These are phyloP conservation scores for Penicillium sp. DNA, from an alignment of 2,329 filamentous ascomycete genomes.

Conservation along the genomic window DNA sequence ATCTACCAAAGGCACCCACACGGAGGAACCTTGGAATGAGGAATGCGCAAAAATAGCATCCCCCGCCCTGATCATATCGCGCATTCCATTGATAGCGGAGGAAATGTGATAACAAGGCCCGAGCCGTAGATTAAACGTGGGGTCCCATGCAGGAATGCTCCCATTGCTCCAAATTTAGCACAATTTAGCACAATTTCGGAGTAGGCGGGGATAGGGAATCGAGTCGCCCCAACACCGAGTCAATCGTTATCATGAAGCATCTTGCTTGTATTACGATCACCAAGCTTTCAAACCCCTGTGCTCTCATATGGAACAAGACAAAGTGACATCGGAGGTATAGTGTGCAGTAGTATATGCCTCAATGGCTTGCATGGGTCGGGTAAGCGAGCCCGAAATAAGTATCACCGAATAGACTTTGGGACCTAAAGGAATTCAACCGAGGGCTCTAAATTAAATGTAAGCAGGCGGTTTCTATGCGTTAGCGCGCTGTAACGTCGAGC, in stretches of 20 bases:
- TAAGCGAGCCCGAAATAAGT: not conserved
- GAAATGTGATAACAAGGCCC: slow-evolving; percentile 16
- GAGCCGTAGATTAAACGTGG: slow-evolving; percentile 23
- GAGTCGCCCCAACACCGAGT: too few relatives aligned
- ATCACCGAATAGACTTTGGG: not conserved
- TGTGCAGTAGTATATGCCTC: slow-evolving; percentile 1
- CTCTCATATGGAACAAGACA: not conserved
- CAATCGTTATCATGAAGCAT: not conserved
- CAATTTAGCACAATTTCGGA: not conserved
- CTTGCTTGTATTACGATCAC: not conserved
- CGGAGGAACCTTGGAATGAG: not conserved
- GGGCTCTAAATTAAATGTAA: not conserved
- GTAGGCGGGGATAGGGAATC: not conserved
- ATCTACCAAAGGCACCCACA: not conserved
- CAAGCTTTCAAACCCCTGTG: not conserved
- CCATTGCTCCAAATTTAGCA: not conserved
- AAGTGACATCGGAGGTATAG: not conserved
- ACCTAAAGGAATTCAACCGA: not conserved
- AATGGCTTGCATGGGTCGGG: not conserved
- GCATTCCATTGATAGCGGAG: not conserved
- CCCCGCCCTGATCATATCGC: not conserved
- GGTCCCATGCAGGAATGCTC: slow-evolving; percentile 28
- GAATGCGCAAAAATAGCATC: not conserved
- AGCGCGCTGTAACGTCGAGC: slow-evolving; percentile 6
- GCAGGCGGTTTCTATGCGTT: slow-evolving; percentile 15